Evolutionary conservation across 257 asterid species (phyloP), one percentile per base, ranked within the genome.

Genomic region (Nicotiana paniculata): DNA sequence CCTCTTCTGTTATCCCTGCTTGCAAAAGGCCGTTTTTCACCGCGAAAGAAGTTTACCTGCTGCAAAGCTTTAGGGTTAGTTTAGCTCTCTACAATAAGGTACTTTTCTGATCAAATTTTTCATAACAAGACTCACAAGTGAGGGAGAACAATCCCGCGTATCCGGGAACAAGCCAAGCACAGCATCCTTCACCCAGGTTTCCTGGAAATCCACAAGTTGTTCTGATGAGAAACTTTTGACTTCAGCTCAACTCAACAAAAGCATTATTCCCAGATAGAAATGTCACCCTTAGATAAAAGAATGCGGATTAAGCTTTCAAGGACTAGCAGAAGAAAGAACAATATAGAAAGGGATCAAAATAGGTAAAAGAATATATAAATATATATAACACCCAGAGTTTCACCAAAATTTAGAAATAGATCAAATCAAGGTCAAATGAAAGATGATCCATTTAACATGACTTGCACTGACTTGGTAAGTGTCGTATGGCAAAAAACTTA

Each of bases 141-240:
- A 93, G 15, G 98, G 89, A 81, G 93, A 87, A 88, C 97, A 93
- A 86, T 93, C 97, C 83, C 88, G 89, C 77, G 97, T 96, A 89
- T 96, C 99, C 64, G 95, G 91, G 86, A 96, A 96, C 90, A 91
- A 84, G 85, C 92, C 84, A 79, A 96, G 98, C 79, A 90, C 98
- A 79, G 91, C 84, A 86, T 93, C 97, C 88, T 90, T 92, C 89
- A 96, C 86, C 99, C 99, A 96, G 75, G 89, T 87, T 85, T 96
- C 98, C 98, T 94, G 84, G 79, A 86, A 81, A 87, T 64, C 64
- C 59, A 83, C 74, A 85, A 83, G 57, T 80, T 81, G 83, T 70
- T 65, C 67, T 8, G 24, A 53, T 78, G 84, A 78, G 78, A 78
- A 79, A 79, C 51, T 10, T 30, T 81, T 67, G 13, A 30, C 63